A percentile compares a stretch with the other conserved stretches of the same genome.
phyloP scores from a whole-genome alignment of 2,329 filamentous ascomycete species.

The Scopulariopsis brevicaulis region DNA sequence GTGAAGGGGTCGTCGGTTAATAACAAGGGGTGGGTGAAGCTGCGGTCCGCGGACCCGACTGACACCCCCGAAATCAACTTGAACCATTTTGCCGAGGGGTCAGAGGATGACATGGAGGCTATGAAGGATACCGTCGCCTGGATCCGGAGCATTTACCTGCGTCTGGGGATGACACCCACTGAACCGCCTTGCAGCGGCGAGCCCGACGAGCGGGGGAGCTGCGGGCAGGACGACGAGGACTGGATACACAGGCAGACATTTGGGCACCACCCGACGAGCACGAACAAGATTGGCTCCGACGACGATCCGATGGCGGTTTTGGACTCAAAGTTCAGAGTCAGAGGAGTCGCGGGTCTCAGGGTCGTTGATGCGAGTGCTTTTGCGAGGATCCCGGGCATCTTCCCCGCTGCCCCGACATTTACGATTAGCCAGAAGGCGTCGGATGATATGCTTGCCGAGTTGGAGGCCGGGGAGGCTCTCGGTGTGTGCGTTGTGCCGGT shows the following conservation, averaged over 20 bases:
- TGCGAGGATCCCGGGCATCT: conserved; percentile 33
- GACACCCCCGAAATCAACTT: conserved; percentile 54
- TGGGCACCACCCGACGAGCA: conserved; percentile 46
- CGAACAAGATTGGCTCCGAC: conserved; percentile 42
- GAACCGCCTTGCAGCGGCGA: conserved; percentile 10
- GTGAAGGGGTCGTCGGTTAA: conserved; percentile 24
- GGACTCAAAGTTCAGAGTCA: conserved; percentile 44
- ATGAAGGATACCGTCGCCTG: conserved; percentile 21
- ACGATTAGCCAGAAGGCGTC: conserved; percentile 52
- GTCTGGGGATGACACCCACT: conserved; percentile 8
- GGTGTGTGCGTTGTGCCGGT: conserved; percentile 1
- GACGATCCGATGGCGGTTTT: conserved; percentile 43
- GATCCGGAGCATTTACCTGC: conserved; percentile 12
- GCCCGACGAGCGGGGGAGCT: conserved; percentile 10
- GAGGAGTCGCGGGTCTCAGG: conserved; percentile 39
- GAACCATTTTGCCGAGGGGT: conserved; percentile 38
- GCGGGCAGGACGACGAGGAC: conserved; percentile 29
- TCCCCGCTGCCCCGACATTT: conserved; percentile 39
- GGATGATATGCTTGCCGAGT: conserved; percentile 32
- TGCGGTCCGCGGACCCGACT: conserved; percentile 47
- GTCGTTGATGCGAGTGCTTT: conserved; percentile 53
- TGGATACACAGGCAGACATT: conserved; percentile 29
- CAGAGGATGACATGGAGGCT: conserved; percentile 29
- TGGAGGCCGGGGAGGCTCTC: conserved; percentile 3
- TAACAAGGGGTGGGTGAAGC: conserved; percentile 47